A percentile compares a stretch with the other conserved stretches of the same genome.
These are phyloP conservation scores for Monosporozyma servazzii DNA, from an alignment of 805 yeast genomes.

Conservation along the genomic window DNA sequence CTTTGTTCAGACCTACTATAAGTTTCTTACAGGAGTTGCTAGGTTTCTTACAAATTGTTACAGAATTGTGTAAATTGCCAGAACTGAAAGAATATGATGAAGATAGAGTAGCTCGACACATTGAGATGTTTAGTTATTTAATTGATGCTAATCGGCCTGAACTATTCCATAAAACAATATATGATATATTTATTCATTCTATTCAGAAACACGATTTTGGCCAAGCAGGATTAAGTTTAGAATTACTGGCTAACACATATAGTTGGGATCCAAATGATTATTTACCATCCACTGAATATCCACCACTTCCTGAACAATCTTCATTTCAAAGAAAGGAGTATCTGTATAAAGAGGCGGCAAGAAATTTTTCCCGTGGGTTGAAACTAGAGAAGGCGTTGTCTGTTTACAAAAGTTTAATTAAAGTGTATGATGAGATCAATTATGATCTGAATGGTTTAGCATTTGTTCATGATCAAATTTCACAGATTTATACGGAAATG, in stretches of 20 bases:
- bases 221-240: slow-evolving; percentile 78
- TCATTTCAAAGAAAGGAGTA: slow-evolving; percentile 74
- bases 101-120: slow-evolving; percentile 71
- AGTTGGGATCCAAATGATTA: slow-evolving; percentile 56
- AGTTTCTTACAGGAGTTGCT: slow-evolving; percentile 45
- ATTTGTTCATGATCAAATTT: slow-evolving; percentile 56
- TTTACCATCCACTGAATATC: slow-evolving; percentile 50
- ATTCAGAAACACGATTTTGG: slow-evolving; percentile 51
- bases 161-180: slow-evolving; percentile 67
- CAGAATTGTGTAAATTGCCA: slow-evolving; percentile 67
- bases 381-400: slow-evolving; percentile 75
- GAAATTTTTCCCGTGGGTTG: slow-evolving; percentile 58
- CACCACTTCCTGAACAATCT: slow-evolving; percentile 70
- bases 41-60: slow-evolving; percentile 54
- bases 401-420: slow-evolving; percentile 65
- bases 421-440: slow-evolving; percentile 61
- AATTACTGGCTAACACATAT: slow-evolving; percentile 66
- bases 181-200: slow-evolving; percentile 62
- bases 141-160: slow-evolving; percentile 74
- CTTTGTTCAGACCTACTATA: slow-evolving; percentile 42
- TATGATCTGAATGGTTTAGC: slow-evolving; percentile 72
- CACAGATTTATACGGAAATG: slow-evolving; percentile 56
- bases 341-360: slow-evolving; percentile 60
- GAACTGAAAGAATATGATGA: slow-evolving; percentile 76
- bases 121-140: slow-evolving; percentile 67